These are phyloP conservation scores for Incumbomyces delicatus DNA, from an alignment of 2,329 filamentous ascomycete genomes.

Conservation along the genomic window DNA sequence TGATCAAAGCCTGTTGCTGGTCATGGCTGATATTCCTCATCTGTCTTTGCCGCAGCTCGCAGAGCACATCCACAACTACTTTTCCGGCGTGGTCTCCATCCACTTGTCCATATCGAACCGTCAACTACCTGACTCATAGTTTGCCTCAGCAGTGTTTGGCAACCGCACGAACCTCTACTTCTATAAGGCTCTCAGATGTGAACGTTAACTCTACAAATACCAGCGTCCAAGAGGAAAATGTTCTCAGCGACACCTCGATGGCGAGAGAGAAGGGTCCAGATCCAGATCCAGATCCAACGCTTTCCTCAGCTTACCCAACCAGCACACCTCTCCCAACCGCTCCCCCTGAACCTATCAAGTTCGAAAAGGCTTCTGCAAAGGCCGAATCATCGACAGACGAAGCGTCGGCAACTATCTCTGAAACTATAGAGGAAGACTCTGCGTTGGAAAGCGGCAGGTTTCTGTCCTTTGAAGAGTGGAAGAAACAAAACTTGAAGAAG, in stretches of 20 bases:
- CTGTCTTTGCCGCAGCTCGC: slow-evolving; percentile 1
- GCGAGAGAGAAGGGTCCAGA: too few relatives aligned
- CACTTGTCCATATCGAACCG: slow-evolving; percentile 48
- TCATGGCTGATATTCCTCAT: background rate
- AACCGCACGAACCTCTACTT: slow-evolving; percentile 27
- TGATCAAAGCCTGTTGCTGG: background rate
- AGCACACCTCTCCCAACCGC: too few relatives aligned
- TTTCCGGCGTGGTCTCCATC: slow-evolving; percentile 10
- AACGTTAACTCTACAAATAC: too few relatives aligned
- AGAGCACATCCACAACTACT: background rate
- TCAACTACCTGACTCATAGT: slow-evolving; percentile 74
- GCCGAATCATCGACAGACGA: too few relatives aligned
- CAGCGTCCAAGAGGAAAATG: too few relatives aligned
- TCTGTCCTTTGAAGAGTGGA: slow-evolving; percentile 97
- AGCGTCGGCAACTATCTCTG: background rate
- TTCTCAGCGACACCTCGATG: too few relatives aligned
- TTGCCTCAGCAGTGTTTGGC: slow-evolving; percentile 66
- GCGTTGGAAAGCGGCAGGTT: slow-evolving; percentile 69
- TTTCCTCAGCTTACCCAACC: too few relatives aligned
- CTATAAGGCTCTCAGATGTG: too few relatives aligned
- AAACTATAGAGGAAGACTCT: slow-evolving; percentile 47
- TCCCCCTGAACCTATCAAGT: too few relatives aligned
- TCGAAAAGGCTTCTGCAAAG: too few relatives aligned
- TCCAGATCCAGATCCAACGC: too few relatives aligned
- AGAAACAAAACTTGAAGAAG: slow-evolving; percentile 79